A percentile compares a stretch with the other conserved stretches of the same genome.
phyloP scores from a whole-genome alignment of 371 early-diverging fungal genomes.

The Circinella umbellata region DNA sequence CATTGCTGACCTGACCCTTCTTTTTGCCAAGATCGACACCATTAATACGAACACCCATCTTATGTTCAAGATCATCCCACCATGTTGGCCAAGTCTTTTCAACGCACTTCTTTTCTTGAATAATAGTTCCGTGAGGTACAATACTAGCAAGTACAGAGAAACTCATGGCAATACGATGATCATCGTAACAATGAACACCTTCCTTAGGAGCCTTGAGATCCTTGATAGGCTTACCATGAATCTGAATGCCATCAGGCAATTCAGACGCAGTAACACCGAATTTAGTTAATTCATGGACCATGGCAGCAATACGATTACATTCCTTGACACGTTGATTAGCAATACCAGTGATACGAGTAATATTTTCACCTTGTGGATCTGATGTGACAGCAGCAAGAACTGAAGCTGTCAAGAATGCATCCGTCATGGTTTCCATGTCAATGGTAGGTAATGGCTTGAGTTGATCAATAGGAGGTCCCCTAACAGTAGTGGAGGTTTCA shows the following conservation, averaged over 20 bases:
- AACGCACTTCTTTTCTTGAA: conserved; percentile 94
- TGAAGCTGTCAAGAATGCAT: conserved; percentile 96
- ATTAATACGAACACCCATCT: conserved; percentile 70
- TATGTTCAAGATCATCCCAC: conserved; percentile 92
- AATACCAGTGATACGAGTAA: conserved; percentile 91
- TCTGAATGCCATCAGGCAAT: conserved; percentile 89
- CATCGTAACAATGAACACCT: conserved; percentile 93
- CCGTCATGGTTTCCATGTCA: conserved; percentile 99
- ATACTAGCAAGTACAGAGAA: conserved; percentile 86
- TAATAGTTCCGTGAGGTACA: conserved; percentile 75
- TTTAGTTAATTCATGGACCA: conserved; percentile 90
- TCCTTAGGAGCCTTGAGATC: conserved; percentile 63
- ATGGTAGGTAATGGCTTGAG: conserved; percentile 79
- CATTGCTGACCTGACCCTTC: conserved; percentile 38
- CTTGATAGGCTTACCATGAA: conserved; percentile 72
- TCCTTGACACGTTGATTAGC: conserved; percentile 99
- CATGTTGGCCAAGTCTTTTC: conserved; percentile 98
- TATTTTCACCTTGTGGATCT: conserved; percentile 52
- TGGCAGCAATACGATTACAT: conserved; percentile 96
- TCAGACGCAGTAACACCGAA: conserved; percentile 89
- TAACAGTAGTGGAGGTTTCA: conserved; percentile 84
- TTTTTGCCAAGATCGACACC: conserved; percentile 76
- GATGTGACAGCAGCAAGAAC: conserved; percentile 91
- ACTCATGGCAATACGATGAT: conserved; percentile 98
- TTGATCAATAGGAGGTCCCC: conserved; percentile 81